Evolutionary conservation across 106 monocot genomes (phyloP), one percentile per base, ranked within the genome.

Genomic region (Amphibolis antarctica): DNA sequence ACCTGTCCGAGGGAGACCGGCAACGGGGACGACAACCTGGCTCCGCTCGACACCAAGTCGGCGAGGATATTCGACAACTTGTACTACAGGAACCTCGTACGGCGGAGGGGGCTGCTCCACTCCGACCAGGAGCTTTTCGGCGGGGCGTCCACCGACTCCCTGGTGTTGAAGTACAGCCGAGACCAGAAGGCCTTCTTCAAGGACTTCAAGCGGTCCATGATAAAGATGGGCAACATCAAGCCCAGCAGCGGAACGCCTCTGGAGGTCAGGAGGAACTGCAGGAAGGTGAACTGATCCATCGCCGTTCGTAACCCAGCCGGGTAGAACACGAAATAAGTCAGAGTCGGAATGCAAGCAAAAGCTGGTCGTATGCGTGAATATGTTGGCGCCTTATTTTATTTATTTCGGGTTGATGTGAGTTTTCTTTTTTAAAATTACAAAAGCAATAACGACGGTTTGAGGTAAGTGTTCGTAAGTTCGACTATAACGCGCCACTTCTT

Each of bases 101-200:
- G 30, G 45, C 60, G 9, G 64, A 66, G 46, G 42, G 84, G 84
- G 13, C 50, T 85, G 53, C 64, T 85, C 20, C 77, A 85, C 52
- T 71, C 80, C 26, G 84, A 85, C 65, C 85, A 85, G 66, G 62
- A 75, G 75, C 69, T 93, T 19, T 88, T 80, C 53, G 70, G 71
- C 28, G 67, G 67, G 12, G 71, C 64, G 5, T 19, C 20, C 26
- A 65, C 65, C 12, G 76, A 76, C 30, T 36, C 42, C 4, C 30
- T 72, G 9, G 65, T 86, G 19, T 30, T 46, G 19, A 49, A 53
- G 29, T 82, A 78, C 60, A 48, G 66, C 4, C 12, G 55, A 9
- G 28, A 75, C 47, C 26, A 29, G 30, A 76, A 59, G 0, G 77
- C 59, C 10, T 70, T 61, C 49, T 60, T 29, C n/a, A 22, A 50